Percentiles rank a stretch among this genome's conserved stretches.
phyloP scores from a whole-genome alignment of 2,329 filamentous ascomycete genomes.

The Fusarium oligoseptatum region DNA sequence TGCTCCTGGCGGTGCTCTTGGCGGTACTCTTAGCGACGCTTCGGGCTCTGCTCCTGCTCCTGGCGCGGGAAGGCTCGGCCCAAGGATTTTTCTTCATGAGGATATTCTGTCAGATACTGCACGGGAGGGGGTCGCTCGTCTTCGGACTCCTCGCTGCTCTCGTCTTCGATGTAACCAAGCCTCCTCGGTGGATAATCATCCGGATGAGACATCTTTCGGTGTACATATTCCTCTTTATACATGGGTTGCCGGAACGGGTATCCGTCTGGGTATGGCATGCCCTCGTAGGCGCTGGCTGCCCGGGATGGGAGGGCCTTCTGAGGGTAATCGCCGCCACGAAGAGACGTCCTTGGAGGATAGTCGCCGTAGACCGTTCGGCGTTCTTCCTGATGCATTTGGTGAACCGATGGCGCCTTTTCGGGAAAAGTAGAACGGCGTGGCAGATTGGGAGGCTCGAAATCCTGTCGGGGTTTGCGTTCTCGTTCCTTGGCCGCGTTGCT shows the following conservation, averaged over 20 bases:
- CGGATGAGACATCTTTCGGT: conserved; percentile 41
- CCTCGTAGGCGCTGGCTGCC: conserved; percentile 36
- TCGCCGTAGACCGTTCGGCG: conserved; percentile 35
- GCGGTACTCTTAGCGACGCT: conserved; percentile 36
- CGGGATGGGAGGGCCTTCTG: conserved; percentile 40
- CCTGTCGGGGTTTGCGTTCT: conserved; percentile 57
- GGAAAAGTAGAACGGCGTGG: conserved; percentile 62
- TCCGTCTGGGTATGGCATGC: conserved; percentile 40
- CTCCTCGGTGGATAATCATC: conserved; percentile 40
- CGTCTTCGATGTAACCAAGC: conserved; percentile 45
- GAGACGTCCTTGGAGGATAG: conserved; percentile 35
- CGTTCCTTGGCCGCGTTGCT: conserved; percentile 61
- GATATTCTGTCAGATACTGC: conserved; percentile 43
- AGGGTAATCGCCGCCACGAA: conserved; percentile 22
- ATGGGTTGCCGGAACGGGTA: conserved; percentile 38
- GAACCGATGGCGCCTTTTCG: conserved; percentile 53
- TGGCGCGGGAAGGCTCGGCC: conserved; percentile 21
- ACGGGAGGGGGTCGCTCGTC: conserved; percentile 34
- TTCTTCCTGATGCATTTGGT: conserved; percentile 37
- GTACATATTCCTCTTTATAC: conserved; percentile 36
- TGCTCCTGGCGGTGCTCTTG: conserved; percentile 31
- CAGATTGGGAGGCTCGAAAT: conserved; percentile 56
- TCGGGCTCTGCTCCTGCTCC: conserved; percentile 37
- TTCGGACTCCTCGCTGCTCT: conserved; percentile 44
- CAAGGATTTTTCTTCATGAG: conserved; percentile 40